phyloP scores from a whole-genome alignment of 1,284 basidiomycete species.

The Apiotrichum gracile region DNA sequence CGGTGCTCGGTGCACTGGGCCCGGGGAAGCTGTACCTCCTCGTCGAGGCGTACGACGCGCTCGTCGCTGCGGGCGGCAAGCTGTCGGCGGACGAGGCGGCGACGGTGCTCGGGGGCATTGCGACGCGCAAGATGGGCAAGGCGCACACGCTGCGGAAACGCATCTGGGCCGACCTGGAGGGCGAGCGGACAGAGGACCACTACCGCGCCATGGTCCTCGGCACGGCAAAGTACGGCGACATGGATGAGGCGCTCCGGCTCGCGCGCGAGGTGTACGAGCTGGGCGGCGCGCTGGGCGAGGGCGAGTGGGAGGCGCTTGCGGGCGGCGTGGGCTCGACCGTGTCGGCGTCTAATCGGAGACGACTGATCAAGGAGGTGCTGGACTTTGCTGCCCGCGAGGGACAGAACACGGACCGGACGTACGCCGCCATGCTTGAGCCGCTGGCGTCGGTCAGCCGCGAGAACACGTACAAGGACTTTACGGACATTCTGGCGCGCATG shows the following conservation, averaged over 20 bases:
- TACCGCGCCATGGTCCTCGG: not conserved
- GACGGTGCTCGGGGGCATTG: not conserved
- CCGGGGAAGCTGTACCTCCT: not conserved
- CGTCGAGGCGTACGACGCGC: slow-evolving; percentile 2
- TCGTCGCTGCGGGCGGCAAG: not conserved
- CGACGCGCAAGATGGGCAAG: not conserved
- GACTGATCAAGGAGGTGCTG: not conserved
- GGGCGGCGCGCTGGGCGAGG: not conserved
- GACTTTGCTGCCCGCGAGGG: not conserved
- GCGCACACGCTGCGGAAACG: slow-evolving; percentile 10
- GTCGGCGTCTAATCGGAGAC: not conserved
- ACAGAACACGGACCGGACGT: not conserved
- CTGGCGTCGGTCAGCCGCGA: not conserved
- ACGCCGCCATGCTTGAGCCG: slow-evolving; percentile 1
- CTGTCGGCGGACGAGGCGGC: not conserved
- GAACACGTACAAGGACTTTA: not conserved
- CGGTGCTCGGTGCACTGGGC: slow-evolving; percentile 3
- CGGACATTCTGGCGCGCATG: not conserved
- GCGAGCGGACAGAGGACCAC: not conserved
- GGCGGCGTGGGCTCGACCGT: not conserved
- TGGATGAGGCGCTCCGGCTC: not conserved
- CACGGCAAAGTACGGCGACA: not conserved
- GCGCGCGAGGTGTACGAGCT: not conserved
- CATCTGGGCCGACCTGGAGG: slow-evolving; percentile 12
- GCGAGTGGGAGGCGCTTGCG: not conserved